Conservation (phyloP, 2,329 filamentous ascomycete genomes). For the Epichloe baconii region DNA sequence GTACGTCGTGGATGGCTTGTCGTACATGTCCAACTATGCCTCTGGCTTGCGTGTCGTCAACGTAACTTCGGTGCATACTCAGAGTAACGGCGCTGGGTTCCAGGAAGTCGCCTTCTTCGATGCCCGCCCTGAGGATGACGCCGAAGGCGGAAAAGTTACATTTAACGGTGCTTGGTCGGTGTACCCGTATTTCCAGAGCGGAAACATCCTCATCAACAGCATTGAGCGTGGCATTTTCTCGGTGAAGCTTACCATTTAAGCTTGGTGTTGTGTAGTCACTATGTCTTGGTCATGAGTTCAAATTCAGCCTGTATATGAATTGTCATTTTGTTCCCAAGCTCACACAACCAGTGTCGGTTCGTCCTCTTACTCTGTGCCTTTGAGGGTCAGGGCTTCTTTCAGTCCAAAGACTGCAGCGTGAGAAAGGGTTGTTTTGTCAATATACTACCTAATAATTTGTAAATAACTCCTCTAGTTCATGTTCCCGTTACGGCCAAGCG, state of each 20-base stretch:
- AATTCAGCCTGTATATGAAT: too few species aligned
- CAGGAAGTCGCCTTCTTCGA: too few species aligned
- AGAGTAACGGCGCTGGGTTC: too few species aligned
- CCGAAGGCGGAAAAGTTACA: constrained; percentile 27
- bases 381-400: constrained; percentile 20
- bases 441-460: too few species aligned
- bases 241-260: constrained; percentile 17
- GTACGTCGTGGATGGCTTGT: constrained; percentile 27
- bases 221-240: constrained; percentile 36
- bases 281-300: too few species aligned
- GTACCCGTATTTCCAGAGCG: constrained; percentile 32
- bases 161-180: constrained; percentile 33
- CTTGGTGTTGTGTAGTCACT: too few species aligned
- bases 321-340: too few species aligned
- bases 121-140: constrained; percentile 30
- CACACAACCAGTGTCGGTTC: too few species aligned
- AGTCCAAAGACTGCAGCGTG: too few species aligned
- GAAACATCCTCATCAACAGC: constrained; percentile 30
- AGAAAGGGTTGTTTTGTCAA: too few species aligned
- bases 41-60: constrained; percentile 28
- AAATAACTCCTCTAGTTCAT: too few species aligned
- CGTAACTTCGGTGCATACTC: constrained; percentile 14
- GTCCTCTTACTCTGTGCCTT: constrained; percentile 37
- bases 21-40: constrained; percentile 35
- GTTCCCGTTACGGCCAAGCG: too few species aligned